A percentile compares a stretch with the other conserved stretches of the same genome.
Conservation (phyloP, 2,329 filamentous ascomycete species). For the Monosporascus sp. region DNA sequence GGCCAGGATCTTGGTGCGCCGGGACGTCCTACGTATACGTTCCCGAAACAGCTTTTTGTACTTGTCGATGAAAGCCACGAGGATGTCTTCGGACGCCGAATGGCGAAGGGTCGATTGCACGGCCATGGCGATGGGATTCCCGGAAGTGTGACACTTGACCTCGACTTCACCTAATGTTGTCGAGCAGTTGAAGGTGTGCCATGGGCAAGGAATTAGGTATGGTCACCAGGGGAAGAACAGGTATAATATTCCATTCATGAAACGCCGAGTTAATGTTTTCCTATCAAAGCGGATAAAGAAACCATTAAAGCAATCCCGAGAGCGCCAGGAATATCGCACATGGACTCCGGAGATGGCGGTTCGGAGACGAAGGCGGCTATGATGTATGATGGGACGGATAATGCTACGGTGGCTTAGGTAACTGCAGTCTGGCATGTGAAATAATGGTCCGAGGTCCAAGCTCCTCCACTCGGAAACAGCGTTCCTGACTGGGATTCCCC, state of each 20-base stretch:
- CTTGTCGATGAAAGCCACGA: slow-evolving; percentile 58
- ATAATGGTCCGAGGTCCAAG: slow-evolving; percentile 15
- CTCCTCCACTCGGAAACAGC: neutral
- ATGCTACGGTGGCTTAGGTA: no score
- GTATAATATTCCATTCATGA: neutral
- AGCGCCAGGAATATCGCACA: no score
- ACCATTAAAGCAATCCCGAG: no score
- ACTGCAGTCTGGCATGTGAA: slow-evolving; percentile 13
- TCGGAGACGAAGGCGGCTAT: no score
- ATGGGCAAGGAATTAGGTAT: slow-evolving; percentile 11
- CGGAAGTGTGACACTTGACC: slow-evolving; percentile 10
- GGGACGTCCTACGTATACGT: slow-evolving; percentile 60
- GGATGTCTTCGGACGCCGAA: slow-evolving; percentile 59
- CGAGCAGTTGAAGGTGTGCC: slow-evolving; percentile 9
- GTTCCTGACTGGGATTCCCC: no score
- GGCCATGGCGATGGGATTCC: slow-evolving; percentile 55
- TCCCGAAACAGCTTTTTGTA: slow-evolving; percentile 49
- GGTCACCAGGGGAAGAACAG: neutral
- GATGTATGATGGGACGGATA: no score
- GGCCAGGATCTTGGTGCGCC: slow-evolving; percentile 66
- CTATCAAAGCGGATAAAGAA: no score
- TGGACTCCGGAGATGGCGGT: no score
- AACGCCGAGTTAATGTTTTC: neutral
- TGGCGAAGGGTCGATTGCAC: slow-evolving; percentile 77
- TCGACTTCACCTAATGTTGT: slow-evolving; percentile 6